These are phyloP conservation scores for Nematocida sp. DNA, from an alignment of 371 early-diverging fungal species.

Conservation along the genomic window DNA sequence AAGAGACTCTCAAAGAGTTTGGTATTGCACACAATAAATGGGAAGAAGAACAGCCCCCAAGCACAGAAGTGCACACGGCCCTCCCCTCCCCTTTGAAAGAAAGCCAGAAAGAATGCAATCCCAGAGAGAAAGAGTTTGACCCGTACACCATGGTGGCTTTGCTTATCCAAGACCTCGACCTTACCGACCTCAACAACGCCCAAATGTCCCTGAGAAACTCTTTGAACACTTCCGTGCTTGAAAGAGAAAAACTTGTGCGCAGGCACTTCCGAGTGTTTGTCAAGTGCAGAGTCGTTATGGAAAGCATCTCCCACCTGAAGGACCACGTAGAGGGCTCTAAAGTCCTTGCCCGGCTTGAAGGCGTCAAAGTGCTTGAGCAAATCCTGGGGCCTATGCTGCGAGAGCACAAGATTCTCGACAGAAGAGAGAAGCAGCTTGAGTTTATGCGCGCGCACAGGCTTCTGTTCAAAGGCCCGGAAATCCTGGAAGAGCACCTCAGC, in stretches of 20 bases:
- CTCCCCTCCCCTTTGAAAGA: not conserved
- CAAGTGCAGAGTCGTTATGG: slow-evolving; percentile 26
- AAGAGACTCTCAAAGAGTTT: slow-evolving; percentile 12
- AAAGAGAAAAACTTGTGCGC: slow-evolving; percentile 24
- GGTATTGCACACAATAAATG: slow-evolving; percentile 16
- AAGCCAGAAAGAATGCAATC: not conserved
- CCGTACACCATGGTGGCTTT: slow-evolving; percentile 11
- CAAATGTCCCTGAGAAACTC: slow-evolving; percentile 24
- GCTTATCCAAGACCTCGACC: slow-evolving; percentile 6
- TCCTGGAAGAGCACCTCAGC: slow-evolving; percentile 23
- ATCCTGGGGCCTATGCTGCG: slow-evolving; percentile 2
- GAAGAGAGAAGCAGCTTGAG: slow-evolving; percentile 12
- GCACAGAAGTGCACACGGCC: not conserved
- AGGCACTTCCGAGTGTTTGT: slow-evolving; percentile 32
- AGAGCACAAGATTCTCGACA: slow-evolving; percentile 17
- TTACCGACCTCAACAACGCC: slow-evolving; percentile 14
- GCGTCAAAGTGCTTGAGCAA: not conserved
- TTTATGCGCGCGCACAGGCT: slow-evolving; percentile 31
- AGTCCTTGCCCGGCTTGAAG: not conserved
- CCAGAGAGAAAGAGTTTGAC: not conserved
- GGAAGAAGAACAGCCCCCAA: not conserved
- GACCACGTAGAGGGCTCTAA: not conserved
- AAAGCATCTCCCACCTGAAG: not conserved
- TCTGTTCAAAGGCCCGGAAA: slow-evolving; percentile 33
- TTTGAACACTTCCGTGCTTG: slow-evolving; percentile 4